Evolutionary conservation across 306 rosid genomes (phyloP), one percentile per base, ranked within the genome.

Genomic region (Cucurbita ficifolia): DNA sequence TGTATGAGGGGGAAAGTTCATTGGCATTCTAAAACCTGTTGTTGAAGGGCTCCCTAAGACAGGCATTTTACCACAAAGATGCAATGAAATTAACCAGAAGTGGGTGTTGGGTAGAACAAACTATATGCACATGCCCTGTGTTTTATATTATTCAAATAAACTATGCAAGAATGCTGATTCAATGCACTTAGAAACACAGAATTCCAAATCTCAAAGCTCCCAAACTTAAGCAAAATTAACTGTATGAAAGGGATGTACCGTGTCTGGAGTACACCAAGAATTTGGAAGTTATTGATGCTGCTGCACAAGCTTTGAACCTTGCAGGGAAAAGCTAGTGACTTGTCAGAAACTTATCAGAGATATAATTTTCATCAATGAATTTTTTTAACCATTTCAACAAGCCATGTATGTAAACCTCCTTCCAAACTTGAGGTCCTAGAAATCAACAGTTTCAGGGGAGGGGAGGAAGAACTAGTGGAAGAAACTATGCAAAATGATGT

Each of bases 81-180:
- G 55, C 72, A 67, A 67, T 67, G 39, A 43, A 68, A 48, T 69
- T 46, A 69, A 69, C 16, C 43, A 24, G 14, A 50, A 48, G 21
- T 14, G 21, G 21, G 46, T 46, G 21, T 68, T 68, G 55, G 55
- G 48, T 68, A 46, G 9, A 69, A 29, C 57, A 69, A 67, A 67
- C 24, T 69, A 16, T 12, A 69, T 69, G 73, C 73, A 69, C 73
- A 69, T 69, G 73, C 73, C 73, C 18, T 24, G 19, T 18, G 52
- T 19, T 43, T 45, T 43, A 24, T 67, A 45, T 19, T 43, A 29
- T 29, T 29, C 33, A 29, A 52, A 43, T 43, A 63, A 64, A 21
- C 55, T 39, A 45, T 67, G 72, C 21, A 43, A 69, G 73, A 48
- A 69, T 22, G 42, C 56, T 69, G 42, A 69, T 69, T 69, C 73